These are phyloP conservation scores for Xylaria telfairii DNA, from an alignment of 495 filamentous ascomycete genomes.

Conservation along the genomic window DNA sequence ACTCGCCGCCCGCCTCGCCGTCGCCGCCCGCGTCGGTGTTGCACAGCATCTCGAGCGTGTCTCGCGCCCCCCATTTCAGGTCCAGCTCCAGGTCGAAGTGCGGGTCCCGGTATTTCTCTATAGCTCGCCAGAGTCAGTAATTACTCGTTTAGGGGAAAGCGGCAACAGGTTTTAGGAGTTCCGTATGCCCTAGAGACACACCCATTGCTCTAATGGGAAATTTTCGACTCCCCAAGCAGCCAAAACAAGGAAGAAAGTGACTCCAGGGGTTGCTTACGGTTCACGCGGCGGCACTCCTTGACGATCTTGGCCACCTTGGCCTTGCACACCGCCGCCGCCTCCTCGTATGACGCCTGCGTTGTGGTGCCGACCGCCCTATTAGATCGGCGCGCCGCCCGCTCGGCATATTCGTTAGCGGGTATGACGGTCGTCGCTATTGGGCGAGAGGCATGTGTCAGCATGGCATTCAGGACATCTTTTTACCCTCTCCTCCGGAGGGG, in stretches of 20 bases:
- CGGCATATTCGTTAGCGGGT: conserved; percentile 74
- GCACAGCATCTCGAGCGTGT: conserved; percentile 69
- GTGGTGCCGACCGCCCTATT: conserved; percentile 41
- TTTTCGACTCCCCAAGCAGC: no score
- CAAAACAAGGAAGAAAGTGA: no score
- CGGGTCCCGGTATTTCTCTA: conserved; percentile 87
- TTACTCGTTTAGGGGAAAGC: no score
- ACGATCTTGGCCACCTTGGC: conserved; percentile 82
- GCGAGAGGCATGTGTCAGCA: not conserved
- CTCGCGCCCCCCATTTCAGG: conserved; percentile 63
- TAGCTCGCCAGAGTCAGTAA: no score
- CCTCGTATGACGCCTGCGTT: conserved; percentile 70
- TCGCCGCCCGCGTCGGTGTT: conserved; percentile 36
- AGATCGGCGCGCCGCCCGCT: conserved; percentile 67
- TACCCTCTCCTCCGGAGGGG: no score
- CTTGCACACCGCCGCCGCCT: conserved; percentile 71
- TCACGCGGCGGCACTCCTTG: conserved; percentile 80
- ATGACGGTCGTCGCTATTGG: conserved; percentile 70
- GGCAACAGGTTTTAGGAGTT: no score
- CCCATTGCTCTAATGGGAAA: no score
- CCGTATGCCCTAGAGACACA: no score
- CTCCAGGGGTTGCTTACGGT: no score
- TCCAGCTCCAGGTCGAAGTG: conserved; percentile 89
- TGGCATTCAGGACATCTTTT: not conserved
- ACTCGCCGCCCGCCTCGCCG: conserved; percentile 24